Evolutionary conservation across 148 eudicot genomes (phyloP).

Genomic region (Persicaria tinctoria): DNA sequence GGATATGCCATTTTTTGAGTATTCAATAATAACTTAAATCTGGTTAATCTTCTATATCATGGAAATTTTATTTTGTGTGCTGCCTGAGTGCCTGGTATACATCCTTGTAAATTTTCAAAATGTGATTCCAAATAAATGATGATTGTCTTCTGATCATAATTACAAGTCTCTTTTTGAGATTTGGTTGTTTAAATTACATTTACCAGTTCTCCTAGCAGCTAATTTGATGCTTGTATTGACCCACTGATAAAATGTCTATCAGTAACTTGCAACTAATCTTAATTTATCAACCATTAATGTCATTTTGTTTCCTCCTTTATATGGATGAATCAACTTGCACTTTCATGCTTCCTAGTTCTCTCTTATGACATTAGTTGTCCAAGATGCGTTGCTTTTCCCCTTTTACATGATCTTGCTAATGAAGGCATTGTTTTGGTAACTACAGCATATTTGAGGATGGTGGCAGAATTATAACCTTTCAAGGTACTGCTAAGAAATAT

Average conservation of each 20-base stretch:
- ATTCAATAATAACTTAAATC: not conserved
- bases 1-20: not conserved
- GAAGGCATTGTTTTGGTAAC: not conserved
- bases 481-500: slow-evolving; percentile 44
- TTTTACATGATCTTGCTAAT: not conserved
- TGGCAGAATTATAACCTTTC: slow-evolving; percentile 58
- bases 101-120: not conserved
- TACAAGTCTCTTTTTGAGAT: not conserved
- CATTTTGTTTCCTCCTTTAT: too few species aligned
- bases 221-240: too few species aligned
- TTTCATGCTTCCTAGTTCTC: not conserved
- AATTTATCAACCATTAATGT: too few species aligned
- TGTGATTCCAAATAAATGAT: not conserved
- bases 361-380: not conserved
- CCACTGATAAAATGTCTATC: too few species aligned
- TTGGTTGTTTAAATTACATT: not conserved
- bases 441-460: slow-evolving; percentile 81
- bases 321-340: not conserved
- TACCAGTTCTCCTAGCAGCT: not conserved
- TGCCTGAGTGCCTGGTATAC: not conserved
- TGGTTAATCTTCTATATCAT: not conserved
- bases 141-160: not conserved
- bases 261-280: too few species aligned
- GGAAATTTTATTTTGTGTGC: not conserved
- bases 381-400: not conserved